Percentiles rank a stretch among this genome's conserved stretches.
Conservation (phyloP, 1,139 yeast species). For the Sporopachydermia cereana region DNA sequence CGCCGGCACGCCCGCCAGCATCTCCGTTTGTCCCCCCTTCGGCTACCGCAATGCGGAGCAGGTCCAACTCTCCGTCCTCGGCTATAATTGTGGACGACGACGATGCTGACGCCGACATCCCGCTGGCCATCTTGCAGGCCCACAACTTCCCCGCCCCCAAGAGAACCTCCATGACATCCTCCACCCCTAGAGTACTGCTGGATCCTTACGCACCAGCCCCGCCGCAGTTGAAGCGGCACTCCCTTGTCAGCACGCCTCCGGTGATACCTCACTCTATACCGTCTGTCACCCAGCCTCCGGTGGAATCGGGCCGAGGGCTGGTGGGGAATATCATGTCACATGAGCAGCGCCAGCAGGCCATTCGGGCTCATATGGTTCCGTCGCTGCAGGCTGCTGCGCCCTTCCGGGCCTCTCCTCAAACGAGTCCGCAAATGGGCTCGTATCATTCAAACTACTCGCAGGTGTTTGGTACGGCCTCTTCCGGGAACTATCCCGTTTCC, state of each 20-base stretch:
- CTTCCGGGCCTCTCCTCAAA: not conserved
- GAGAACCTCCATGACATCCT: not conserved
- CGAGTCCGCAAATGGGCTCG: not conserved
- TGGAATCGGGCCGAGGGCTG: not conserved
- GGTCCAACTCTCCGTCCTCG: slow-evolving; percentile 10
- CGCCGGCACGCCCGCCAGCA: slow-evolving; percentile 9
- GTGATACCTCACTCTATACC: not conserved
- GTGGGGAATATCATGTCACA: not conserved
- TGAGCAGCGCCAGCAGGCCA: not conserved
- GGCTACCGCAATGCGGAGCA: slow-evolving; percentile 6
- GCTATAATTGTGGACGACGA: slow-evolving; percentile 15
- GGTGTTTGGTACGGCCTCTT: too few species aligned
- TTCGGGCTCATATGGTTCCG: not conserved
- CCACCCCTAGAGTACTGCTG: not conserved
- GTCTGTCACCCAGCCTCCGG: not conserved
- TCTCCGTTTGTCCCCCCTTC: slow-evolving; percentile 3
- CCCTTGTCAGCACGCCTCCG: not conserved
- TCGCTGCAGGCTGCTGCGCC: not conserved
- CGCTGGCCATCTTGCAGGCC: slow-evolving; percentile 28
- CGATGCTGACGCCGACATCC: slow-evolving; percentile 29
- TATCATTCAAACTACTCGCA: not conserved
- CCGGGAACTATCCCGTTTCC: not conserved
- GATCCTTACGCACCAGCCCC: slow-evolving; percentile 4
- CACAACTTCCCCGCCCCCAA: slow-evolving; percentile 25
- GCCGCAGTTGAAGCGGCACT: not conserved